Base-by-base conservation (phyloP, 225 moss, liverwort and hornwort species). In the Bryum argenteum region DNA sequence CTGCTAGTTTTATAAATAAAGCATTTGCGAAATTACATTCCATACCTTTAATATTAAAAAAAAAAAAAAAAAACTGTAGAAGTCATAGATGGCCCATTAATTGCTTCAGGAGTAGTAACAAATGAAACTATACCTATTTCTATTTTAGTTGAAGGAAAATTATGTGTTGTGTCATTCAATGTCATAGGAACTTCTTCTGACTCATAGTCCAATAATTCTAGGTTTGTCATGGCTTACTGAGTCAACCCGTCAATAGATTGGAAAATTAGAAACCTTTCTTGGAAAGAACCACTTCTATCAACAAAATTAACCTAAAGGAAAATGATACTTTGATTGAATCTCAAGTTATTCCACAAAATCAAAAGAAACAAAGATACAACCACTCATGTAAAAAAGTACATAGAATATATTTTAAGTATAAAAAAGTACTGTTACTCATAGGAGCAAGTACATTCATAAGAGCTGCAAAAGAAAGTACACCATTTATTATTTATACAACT, bases 61-160 rank as follows among this genome's bases (percentile, higher is more conserved):
- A 23, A 24, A 56, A 21, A 24, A 10, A 2, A 22, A 11, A 22
- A 8, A 5, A 56, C n/a, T 2, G 24, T 56, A 56, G 10, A 21
- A 63, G 6, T 63, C 5, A 43, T 42, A 11, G 42, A 63, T 63
- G 13, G 62, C 1, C 12, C 1, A 11, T 63, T 43, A 42, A 19
- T 61, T 61, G 10, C 19, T 61, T 61, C 1, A 41, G 1, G 20
- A 13, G 22, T 21, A 42, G 0, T 63, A 3, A 22, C 23, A 13
- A 43, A 63, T 4, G 8, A 63, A 3, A 45, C 45, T 8, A 45
- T 23, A 1, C 4, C 19, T 63, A 22, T 63, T 22, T 20, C 45
- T 63, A 63, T 63, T 42, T 42, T 42, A n/a, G 56, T 57, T 57
- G 56, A 57, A 24, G 3, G 24, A 9, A 57, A 57, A 24, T 11